A percentile compares a stretch with the other conserved stretches of the same genome.
Conservation (phyloP, 192 early-diverging fungal species). For the Coemansia sp. region DNA sequence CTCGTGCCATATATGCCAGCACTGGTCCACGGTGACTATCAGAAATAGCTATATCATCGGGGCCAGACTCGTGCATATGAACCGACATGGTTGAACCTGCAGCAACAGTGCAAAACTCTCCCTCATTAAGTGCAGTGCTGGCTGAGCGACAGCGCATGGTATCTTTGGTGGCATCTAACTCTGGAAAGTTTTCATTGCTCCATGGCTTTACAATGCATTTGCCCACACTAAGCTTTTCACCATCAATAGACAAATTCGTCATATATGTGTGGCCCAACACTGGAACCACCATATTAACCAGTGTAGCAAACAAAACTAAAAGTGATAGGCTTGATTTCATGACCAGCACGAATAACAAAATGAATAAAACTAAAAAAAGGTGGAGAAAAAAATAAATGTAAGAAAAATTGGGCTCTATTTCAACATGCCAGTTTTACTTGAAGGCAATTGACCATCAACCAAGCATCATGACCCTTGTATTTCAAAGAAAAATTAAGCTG, state of each 20-base stretch:
- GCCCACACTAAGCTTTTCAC: background rate
- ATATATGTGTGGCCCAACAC: background rate
- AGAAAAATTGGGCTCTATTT: too few species aligned
- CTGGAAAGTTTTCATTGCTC: slow-evolving; percentile 20
- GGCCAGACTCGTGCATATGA: slow-evolving; percentile 14
- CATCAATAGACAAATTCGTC: background rate
- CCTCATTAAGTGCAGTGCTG: background rate
- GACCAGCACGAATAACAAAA: background rate
- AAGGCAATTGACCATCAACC: too few species aligned
- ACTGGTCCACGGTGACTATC: slow-evolving; percentile 24
- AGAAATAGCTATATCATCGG: background rate
- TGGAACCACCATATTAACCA: background rate
- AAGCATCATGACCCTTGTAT: too few species aligned
- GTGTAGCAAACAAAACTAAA: background rate
- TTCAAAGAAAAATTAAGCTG: too few species aligned
- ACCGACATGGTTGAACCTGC: slow-evolving; percentile 21
- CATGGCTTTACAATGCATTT: background rate
- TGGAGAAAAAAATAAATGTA: too few species aligned
- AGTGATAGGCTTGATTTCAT: background rate
- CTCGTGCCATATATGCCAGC: slow-evolving; percentile 27
- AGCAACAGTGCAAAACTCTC: slow-evolving; percentile 14
- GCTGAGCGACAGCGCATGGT: slow-evolving; percentile 22
- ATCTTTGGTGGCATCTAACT: slow-evolving; percentile 12
- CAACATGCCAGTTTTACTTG: too few species aligned
- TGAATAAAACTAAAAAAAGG: background rate